A percentile compares a stretch with the other conserved stretches of the same genome.
Evolutionary conservation across 208 protist genomes (phyloP).

Genomic region (Strigomonas galati): DNA sequence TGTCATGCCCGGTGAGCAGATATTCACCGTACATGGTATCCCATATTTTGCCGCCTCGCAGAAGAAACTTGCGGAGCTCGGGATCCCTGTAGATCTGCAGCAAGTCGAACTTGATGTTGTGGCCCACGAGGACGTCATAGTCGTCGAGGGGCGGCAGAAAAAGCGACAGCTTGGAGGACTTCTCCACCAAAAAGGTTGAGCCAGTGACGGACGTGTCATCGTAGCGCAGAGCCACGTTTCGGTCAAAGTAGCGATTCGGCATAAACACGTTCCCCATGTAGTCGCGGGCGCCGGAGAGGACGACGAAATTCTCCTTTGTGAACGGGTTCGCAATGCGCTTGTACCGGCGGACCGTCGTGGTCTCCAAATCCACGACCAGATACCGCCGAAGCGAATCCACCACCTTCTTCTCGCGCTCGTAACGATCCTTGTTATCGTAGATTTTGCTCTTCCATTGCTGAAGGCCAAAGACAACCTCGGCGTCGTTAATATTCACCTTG

Average conservation of each 20-base stretch:
- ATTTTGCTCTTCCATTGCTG: conserved; percentile 87
- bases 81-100: conserved; percentile 86
- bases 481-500: conserved; percentile 83
- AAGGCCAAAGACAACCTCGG: conserved; percentile 84
- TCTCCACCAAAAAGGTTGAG: conserved; percentile 62
- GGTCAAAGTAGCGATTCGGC: conserved; percentile 76
- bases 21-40: conserved; percentile 95
- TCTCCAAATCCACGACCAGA: conserved; percentile 88
- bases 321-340: conserved; percentile 92
- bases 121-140: conserved; percentile 90
- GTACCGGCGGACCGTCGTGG: conserved; percentile 83
- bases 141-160: conserved; percentile 86
- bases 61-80: conserved; percentile 81
- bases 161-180: conserved; percentile 74
- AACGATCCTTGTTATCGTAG: conserved; percentile 75
- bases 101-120: conserved; percentile 94
- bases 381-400: conserved; percentile 59
- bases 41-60: conserved; percentile 86
- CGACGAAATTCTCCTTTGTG: conserved; percentile 86
- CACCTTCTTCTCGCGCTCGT: conserved; percentile 68
- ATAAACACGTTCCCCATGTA: conserved; percentile 89
- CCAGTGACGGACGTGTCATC: conserved; percentile 70
- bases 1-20: conserved; percentile 83
- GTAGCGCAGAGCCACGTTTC: conserved; percentile 73
- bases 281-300: conserved; percentile 85